Evolutionary conservation across 805 yeast genomes (phyloP), one percentile per base, ranked within the genome.

Genomic region (Blastobotrys terrestris): DNA sequence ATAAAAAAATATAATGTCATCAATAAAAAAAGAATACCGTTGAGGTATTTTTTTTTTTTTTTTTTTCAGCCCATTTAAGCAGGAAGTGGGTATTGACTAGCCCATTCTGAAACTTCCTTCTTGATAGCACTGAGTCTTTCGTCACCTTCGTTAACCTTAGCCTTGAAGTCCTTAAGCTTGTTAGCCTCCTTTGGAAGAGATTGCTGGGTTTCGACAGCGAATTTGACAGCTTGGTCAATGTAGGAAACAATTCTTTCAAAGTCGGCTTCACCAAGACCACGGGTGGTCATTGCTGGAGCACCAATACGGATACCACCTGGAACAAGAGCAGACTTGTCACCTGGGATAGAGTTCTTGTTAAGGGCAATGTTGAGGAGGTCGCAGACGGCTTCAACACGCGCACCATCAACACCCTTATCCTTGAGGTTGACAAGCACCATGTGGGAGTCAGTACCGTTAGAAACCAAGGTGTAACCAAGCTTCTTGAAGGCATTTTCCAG

Each of bases 261-360:
- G 68, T 94, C 97, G 55, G 76, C 84, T 70, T 87, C 90, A 55
- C 90, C 87, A 64, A 90, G 81, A 61, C 99, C 99, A 77, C 99
- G 88, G 55, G 97, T 88, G 59, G 97, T 82, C 98, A 92, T 92
- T 53, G 97, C 97, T 60, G 99, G 99, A 49, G 99, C 87, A 67
- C 99, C 99, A 57, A 92, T 85, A 76, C 99, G 87, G 60, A 92
- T 82, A 70, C 99, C 99, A 64, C 95, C 92, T 69, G 99, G 98
- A 59, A 90, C 92, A 59, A 92, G 79, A 51, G 98, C 98, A 45
- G 95, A 86, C 73, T 86, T 88, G 75, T 92, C 99, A 68, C 97
- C 97, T 58, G 99, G 98, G 60, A 92, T 89, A 46, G 99, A 85
- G 81, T 94, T 94, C 77, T 94, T 94, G 83, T 94, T 94, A 63